Base-by-base conservation (phyloP, 371 early-diverging fungal species). In the Syncephalis fuscata region DNA sequence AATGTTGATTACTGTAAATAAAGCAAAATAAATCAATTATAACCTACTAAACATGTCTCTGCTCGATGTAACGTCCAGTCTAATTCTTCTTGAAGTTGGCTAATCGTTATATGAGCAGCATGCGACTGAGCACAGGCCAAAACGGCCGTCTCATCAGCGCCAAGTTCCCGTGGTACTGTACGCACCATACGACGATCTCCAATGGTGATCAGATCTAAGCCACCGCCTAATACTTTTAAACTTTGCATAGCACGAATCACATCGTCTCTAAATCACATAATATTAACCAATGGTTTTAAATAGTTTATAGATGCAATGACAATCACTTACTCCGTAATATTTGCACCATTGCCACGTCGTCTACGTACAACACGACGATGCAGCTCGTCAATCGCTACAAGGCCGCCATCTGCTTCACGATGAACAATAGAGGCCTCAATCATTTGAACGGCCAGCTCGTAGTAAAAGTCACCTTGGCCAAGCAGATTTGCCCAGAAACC, bases 381-480 rank as follows among this genome's bases (percentile, higher is more conserved):
- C 41, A 95, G 63, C 24, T 90, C 91, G 1, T 60, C 65, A 9
- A 97, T 40, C 11, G 86, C 90, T 44, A 92, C 83, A 25, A 95
- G 65, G 0, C 96, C 96, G 1, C 96, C 96, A 53, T 89, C 90
- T 16, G 71, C 59, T n/a, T 73, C 67, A 21, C 94, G 64, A 0
- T 88, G 86, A 10, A 73, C 69, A 19, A 92, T 68, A 50, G 94
- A 97, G 0, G 80, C 73, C 50, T 92, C 91, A 22, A 86, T 80
- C 39, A 91, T 81, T 55, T 92, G 93, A 17, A 96, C 78, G 1
- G 82, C 89, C 4, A 96, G 70, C 46, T 94, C 94, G 55, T 89
- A 92, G 62, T 97, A 97, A 63, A 94, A 97, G 58, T 95, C 95
- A n/a, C 95, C 91, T 0, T 93, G 80, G 0, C 97, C 96, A 4